phyloP scores from a whole-genome alignment of 495 filamentous ascomycete genomes.

The Achaetomiella virescens region DNA sequence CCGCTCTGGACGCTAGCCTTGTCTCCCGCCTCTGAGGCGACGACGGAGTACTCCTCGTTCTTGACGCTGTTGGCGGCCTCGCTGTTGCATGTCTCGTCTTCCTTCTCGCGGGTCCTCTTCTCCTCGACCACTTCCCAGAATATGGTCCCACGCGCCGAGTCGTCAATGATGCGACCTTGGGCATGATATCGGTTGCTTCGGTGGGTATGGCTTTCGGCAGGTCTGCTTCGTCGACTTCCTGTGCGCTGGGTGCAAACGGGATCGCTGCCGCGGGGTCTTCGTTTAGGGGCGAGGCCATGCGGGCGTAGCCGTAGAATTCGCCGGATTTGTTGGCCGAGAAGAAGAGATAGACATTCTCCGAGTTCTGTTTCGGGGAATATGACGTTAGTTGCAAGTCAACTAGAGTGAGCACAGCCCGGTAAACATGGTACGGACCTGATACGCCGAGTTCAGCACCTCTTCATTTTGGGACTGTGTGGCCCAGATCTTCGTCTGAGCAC shows the following conservation, averaged over 20 bases:
- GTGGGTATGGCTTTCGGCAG: conserved; percentile 71
- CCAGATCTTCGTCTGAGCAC: conserved; percentile 82
- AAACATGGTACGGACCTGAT: conserved; percentile 55
- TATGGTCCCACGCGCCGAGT: conserved; percentile 85
- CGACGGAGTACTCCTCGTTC: conserved; percentile 32
- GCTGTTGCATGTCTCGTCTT: too few relatives aligned
- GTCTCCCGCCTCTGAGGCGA: conserved; percentile 26
- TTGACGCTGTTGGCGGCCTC: conserved; percentile 30
- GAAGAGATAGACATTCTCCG: conserved; percentile 87
- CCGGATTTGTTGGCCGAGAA: conserved; percentile 98
- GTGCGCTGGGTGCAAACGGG: conserved; percentile 54
- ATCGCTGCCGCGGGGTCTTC: conserved; percentile 65
- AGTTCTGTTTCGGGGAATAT: conserved; percentile 43
- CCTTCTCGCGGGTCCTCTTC: conserved; percentile 11
- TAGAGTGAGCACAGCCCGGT: too few relatives aligned
- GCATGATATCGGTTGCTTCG: conserved; percentile 70
- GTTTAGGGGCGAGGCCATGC: conserved; percentile 81
- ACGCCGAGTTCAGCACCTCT: conserved; percentile 72
- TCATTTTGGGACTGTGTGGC: conserved; percentile 96
- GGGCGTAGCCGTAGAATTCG: conserved; percentile 93
- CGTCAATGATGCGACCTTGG: conserved; percentile 84
- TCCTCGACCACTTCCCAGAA: conserved; percentile 88
- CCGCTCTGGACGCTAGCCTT: conserved; percentile 30
- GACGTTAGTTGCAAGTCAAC: background rate
- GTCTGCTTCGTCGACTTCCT: conserved; percentile 53